Conservation (phyloP, 306 rosid species). For the Cicer bijugum region DNA sequence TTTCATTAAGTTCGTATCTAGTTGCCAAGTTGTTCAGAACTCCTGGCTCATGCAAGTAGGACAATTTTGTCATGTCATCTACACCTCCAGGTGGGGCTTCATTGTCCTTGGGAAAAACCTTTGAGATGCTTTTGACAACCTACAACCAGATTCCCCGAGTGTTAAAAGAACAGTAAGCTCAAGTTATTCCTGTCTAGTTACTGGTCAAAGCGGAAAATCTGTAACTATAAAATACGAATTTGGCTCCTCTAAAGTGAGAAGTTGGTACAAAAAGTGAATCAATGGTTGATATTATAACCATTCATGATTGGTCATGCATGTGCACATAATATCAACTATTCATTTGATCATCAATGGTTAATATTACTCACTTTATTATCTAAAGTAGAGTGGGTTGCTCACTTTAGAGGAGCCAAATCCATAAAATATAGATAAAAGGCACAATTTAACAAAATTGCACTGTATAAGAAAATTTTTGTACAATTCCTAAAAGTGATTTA, state of each 20-base stretch:
- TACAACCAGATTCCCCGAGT: slow-evolving; percentile 51
- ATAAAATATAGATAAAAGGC: slow-evolving; percentile 25
- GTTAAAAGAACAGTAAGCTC: slow-evolving; percentile 36
- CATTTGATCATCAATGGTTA: no score
- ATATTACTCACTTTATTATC: no score
- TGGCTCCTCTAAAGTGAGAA: no score
- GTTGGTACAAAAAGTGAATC: no score
- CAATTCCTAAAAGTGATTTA: slow-evolving; percentile 15
- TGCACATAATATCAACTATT: no score
- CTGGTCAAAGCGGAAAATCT: slow-evolving; percentile 8
- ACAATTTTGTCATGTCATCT: slow-evolving; percentile 99
- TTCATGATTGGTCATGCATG: no score
- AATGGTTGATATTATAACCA: no score
- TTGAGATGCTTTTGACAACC: slow-evolving; percentile 82
- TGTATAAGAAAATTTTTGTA: not conserved
- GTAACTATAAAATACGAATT: slow-evolving; percentile 33
- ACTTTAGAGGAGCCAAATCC: no score
- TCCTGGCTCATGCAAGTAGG: slow-evolving; percentile 99
- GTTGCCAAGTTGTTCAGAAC: slow-evolving; percentile 94
- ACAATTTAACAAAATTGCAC: slow-evolving; percentile 30
- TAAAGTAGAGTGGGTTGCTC: no score
- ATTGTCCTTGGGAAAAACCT: slow-evolving; percentile 91
- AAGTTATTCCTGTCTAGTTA: not conserved
- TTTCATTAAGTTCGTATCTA: slow-evolving; percentile 99
- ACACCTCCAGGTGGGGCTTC: slow-evolving; percentile 99